phyloP scores from a whole-genome alignment of 495 filamentous ascomycete species.

The Daldinia decipiens region DNA sequence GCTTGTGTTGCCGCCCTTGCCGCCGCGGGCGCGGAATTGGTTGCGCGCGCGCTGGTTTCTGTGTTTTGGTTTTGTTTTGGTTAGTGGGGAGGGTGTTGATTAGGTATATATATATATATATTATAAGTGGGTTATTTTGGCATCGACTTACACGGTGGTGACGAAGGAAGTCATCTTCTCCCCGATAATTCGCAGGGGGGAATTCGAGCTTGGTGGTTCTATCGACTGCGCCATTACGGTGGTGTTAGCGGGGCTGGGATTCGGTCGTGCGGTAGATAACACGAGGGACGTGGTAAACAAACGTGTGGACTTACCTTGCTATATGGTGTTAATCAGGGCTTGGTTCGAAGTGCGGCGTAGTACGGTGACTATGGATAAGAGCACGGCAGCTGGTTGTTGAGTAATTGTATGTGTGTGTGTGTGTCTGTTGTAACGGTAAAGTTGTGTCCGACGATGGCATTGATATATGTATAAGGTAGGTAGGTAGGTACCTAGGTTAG shows the following conservation, averaged over 20 bases:
- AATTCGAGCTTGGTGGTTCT: background rate
- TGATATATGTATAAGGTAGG: no score
- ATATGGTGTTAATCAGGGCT: background rate
- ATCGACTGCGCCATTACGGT: conserved; percentile 42
- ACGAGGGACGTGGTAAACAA: background rate
- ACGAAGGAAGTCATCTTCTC: conserved; percentile 62
- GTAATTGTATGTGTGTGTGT: background rate
- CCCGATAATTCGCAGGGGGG: conserved; percentile 35
- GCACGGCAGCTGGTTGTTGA: background rate
- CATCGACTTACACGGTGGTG: conserved; percentile 58
- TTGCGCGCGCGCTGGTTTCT: conserved; percentile 91
- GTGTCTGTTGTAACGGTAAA: conserved; percentile 6
- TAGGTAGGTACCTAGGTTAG: no score
- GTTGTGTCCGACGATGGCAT: conserved; percentile 11
- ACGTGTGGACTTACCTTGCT: background rate
- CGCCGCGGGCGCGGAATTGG: conserved; percentile 90
- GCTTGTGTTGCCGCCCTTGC: conserved; percentile 86
- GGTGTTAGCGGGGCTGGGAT: conserved; percentile 33
- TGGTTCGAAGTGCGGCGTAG: background rate
- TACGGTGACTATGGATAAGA: background rate
- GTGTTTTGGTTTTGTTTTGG: background rate
- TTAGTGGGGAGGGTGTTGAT: conserved; percentile 5
- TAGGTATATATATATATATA: no score
- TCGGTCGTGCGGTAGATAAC: no score
- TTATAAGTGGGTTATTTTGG: no score